phyloP scores from a whole-genome alignment of 2,329 filamentous ascomycete genomes.

The Drechslerella stenobrocha region DNA sequence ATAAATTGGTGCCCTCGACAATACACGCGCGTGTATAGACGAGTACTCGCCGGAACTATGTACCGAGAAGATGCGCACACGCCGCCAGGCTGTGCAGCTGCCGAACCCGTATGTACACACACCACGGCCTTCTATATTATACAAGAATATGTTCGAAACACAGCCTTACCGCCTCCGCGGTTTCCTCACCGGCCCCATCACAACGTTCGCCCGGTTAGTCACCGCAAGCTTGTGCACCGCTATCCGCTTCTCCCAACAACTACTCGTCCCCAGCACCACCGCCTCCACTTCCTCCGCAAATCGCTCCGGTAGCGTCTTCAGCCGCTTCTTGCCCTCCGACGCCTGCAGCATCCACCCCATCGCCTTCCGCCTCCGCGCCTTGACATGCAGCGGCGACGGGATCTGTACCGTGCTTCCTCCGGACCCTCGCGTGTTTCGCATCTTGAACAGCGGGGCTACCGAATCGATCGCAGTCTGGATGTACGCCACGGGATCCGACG shows the following conservation, averaged over 20 bases:
- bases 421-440: constrained; percentile 73
- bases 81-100: not conserved
- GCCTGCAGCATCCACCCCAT: constrained; percentile 86
- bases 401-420: constrained; percentile 83
- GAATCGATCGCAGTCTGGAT: constrained; percentile 89
- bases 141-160: not conserved
- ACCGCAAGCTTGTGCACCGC: constrained; percentile 43
- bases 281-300: constrained; percentile 62
- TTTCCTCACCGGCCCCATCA: constrained; percentile 6
- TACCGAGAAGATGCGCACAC: not conserved
- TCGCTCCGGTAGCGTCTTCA: constrained; percentile 55
- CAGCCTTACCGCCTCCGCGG: not conserved
- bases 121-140: not conserved
- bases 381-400: constrained; percentile 72
- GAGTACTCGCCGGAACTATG: too few relatives aligned
- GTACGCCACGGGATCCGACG: constrained; percentile 86
- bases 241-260: constrained; percentile 79
- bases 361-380: constrained; percentile 76
- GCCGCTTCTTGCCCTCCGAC: constrained; percentile 74
- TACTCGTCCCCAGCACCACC: constrained; percentile 81
- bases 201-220: constrained; percentile 43
- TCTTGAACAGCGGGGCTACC: constrained; percentile 81
- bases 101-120: not conserved
- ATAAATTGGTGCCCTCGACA: too few relatives aligned
- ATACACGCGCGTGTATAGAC: too few relatives aligned